Evolutionary conservation across 2,329 filamentous ascomycete species (phyloP).

Genomic region (Diaporthe destruens): DNA sequence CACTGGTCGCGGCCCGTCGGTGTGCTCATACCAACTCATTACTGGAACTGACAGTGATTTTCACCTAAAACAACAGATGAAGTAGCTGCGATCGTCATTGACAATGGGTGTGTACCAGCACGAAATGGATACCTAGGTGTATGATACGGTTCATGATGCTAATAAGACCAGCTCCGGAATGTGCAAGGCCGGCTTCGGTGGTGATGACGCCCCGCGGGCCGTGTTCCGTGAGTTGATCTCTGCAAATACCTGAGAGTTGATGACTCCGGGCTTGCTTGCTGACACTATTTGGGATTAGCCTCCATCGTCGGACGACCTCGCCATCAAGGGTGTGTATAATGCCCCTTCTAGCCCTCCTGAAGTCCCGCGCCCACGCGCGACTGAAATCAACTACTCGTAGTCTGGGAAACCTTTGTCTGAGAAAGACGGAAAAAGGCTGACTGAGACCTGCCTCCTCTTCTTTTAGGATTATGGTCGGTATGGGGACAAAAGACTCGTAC

Average conservation of each 20-base stretch:
- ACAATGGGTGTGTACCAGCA: conserved; percentile 96
- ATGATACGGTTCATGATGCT: conserved; percentile 52
- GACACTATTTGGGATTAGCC: conserved; percentile 66
- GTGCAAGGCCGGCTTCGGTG: conserved; percentile 99
- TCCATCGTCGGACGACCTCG: conserved; percentile 99
- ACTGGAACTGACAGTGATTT: background rate
- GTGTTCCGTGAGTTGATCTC: conserved; percentile 92
- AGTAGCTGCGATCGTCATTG: conserved; percentile 99
- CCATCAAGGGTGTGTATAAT: conserved; percentile 99
- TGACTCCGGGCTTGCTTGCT: conserved; percentile 3
- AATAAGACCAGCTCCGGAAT: conserved; percentile 87
- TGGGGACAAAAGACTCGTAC: conserved; percentile 99
- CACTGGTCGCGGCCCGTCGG: background rate
- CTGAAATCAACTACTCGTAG: background rate
- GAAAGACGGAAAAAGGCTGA: background rate
- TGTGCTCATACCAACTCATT: background rate
- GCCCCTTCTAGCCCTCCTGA: conserved; percentile 54
- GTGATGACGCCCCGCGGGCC: conserved; percentile 99
- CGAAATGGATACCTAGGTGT: conserved; percentile 40
- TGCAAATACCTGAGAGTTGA: conserved; percentile 48
- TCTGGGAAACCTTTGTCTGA: background rate
- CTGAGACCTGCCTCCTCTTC: conserved; percentile 61
- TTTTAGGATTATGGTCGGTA: conserved; percentile 90
- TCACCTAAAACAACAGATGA: conserved; percentile 78
- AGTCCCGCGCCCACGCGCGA: background rate